A percentile compares a stretch with the other conserved stretches of the same genome.
phyloP scores from a whole-genome alignment of 192 early-diverging fungal genomes.

The Umbelopsis vinacea region DNA sequence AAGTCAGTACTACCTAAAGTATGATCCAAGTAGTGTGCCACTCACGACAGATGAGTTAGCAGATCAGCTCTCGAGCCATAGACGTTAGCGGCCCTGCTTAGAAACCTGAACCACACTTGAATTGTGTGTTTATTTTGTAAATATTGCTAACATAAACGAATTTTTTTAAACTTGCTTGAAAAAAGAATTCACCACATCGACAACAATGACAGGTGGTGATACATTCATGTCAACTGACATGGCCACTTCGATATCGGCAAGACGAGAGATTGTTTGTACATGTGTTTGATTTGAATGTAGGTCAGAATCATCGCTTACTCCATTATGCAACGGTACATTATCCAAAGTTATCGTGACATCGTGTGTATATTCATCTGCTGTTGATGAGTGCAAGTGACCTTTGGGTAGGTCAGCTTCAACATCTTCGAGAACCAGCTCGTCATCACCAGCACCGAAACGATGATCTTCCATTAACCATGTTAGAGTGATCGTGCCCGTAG shows the following conservation, averaged over 20 bases:
- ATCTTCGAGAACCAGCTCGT: constrained; percentile 10
- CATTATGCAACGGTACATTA: not conserved
- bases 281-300: not conserved
- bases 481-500: not conserved
- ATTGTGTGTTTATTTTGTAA: not conserved
- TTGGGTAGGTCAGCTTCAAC: not conserved
- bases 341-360: not conserved
- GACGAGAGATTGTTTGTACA: not conserved
- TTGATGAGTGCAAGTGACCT: not conserved
- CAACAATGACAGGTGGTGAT: constrained; percentile 19
- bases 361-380: not conserved
- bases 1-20: constrained; percentile 57
- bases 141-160: not conserved
- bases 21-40: constrained; percentile 57
- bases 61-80: not conserved
- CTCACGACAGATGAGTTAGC: constrained; percentile 60
- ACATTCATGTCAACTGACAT: constrained; percentile 13
- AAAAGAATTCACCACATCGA: constrained; percentile 7
- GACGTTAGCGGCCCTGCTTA: not conserved
- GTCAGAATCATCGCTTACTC: not conserved
- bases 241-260: not conserved
- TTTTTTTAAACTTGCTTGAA: not conserved
- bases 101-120: not conserved
- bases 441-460: not conserved
- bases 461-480: not conserved